Percentiles rank a stretch among this genome's conserved stretches.
Conservation (phyloP, 2,329 filamentous ascomycete species). For the Talaromyces rugulosus region DNA sequence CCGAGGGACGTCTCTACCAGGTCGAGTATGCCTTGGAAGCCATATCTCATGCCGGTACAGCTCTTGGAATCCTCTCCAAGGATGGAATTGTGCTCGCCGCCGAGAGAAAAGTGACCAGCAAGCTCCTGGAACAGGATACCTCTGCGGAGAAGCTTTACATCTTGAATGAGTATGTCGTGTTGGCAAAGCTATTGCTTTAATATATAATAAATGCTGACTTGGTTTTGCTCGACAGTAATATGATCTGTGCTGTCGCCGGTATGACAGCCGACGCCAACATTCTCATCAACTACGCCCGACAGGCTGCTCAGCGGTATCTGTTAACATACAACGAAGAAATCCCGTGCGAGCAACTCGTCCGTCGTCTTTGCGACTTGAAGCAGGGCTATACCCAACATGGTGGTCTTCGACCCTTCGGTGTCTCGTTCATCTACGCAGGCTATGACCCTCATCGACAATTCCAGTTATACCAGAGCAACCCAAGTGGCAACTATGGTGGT, state of each 20-base stretch:
- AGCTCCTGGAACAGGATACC: conserved; percentile 97
- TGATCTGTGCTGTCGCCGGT: conserved; percentile 98
- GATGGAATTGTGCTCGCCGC: conserved; percentile 98
- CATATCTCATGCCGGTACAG: conserved; percentile 96
- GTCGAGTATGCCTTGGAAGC: conserved; percentile 99
- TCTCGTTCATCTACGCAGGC: conserved; percentile 98
- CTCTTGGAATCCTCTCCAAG: conserved; percentile 91
- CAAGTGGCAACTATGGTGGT: conserved; percentile 95
- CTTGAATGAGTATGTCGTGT: conserved; percentile 75
- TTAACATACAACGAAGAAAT: conserved; percentile 99
- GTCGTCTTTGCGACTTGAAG: conserved; percentile 94
- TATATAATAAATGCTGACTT: not conserved
- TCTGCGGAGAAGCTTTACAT: conserved; percentile 99
- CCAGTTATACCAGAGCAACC: conserved; percentile 98
- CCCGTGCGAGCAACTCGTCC: conserved; percentile 96
- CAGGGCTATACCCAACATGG: conserved; percentile 99
- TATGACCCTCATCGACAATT: conserved; percentile 96
- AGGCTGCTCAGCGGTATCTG: conserved; percentile 95
- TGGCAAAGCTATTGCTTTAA: not conserved
- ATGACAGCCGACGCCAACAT: conserved; percentile 99
- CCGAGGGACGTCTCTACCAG: conserved; percentile 96
- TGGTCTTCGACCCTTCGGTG: conserved; percentile 94
- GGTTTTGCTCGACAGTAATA: conserved; percentile 64
- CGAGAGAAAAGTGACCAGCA: conserved; percentile 98
- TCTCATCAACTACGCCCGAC: conserved; percentile 98